These are phyloP conservation scores for Rhizopus arrhizus DNA, from an alignment of 371 early-diverging fungal species.

Conservation along the genomic window DNA sequence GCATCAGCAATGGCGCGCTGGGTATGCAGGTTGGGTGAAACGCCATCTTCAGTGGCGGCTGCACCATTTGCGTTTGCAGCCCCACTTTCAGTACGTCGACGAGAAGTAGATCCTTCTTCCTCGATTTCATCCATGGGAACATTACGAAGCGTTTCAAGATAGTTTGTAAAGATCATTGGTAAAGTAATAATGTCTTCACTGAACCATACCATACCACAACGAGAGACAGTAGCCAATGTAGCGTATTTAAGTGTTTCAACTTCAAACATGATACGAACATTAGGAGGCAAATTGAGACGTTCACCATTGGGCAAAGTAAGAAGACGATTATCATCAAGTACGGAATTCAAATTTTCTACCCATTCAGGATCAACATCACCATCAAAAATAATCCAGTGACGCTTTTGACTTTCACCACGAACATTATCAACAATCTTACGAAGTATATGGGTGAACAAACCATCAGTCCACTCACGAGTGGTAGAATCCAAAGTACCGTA, in stretches of 20 bases:
- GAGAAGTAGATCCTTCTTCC: conserved; percentile 56
- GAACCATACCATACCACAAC: conserved; percentile 99
- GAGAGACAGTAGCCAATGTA: conserved; percentile 97
- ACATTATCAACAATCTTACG: conserved; percentile 97
- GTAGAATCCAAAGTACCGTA: conserved; percentile 96
- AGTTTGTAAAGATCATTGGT: conserved; percentile 82
- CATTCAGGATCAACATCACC: conserved; percentile 99
- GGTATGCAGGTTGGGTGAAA: conserved; percentile 65
- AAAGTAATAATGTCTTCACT: conserved; percentile 87
- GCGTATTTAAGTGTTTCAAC: conserved; percentile 97
- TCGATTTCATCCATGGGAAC: conserved; percentile 85
- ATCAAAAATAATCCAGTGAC: conserved; percentile 99
- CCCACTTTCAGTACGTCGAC: conserved; percentile 12
- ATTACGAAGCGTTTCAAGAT: conserved; percentile 77
- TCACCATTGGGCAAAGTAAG: conserved; percentile 99
- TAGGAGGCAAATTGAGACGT: conserved; percentile 92
- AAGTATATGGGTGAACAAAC: conserved; percentile 95
- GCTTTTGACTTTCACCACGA: conserved; percentile 91
- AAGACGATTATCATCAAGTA: conserved; percentile 96
- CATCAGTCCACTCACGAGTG: conserved; percentile 99
- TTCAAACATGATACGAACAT: conserved; percentile 99
- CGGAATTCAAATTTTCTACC: conserved; percentile 99
- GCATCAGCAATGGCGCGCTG: conserved; percentile 80
- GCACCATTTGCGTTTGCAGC: conserved; percentile 10
- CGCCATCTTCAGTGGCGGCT: conserved; percentile 54